Base-by-base conservation (phyloP, 176 grass and related monocot genomes). In the Melocanna baccifera region DNA sequence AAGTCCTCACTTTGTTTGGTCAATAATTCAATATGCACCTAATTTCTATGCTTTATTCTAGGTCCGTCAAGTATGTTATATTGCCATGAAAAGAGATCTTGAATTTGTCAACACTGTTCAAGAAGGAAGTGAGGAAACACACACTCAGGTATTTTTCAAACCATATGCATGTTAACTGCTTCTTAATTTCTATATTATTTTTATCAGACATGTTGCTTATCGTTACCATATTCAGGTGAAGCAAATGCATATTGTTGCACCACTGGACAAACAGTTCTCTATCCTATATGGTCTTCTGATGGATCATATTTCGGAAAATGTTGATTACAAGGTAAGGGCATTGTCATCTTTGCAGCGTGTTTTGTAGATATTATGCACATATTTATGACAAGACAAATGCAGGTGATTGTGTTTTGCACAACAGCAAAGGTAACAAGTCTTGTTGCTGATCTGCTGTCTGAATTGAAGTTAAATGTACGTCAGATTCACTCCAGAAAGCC, bases 351-450 rank as follows among this genome's bases (percentile, higher is more conserved):
- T 84, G 14, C 23, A 59, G 47, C 43, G 30, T 55, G 6, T 37
- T 71, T 2, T 30, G 12, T 53, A 59, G 25, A 53, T 37, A 71
- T 58, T 41, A 61, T 77, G 6, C 71, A 59, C n/a, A 59, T 45
- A 30, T 80, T 73, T 62, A 63, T 53, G 26, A 64, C 18, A 63
- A 51, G 50, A 85, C 39, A 87, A 77, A 75, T 90, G 84, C 73
- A 98, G 96, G 96, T 98, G 9, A 98, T 98, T 80, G 85, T 98
- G 37, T 98, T 98, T 87, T 98, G 96, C 76, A 98, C 96, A 36
- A 98, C 96, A 69, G 96, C 96, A 73, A 98, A 93, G 88, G 72
- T 93, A 79, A 98, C 96, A 70, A 92, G 86, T 64, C 96, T 98
- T 73, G 87, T 98, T 69, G 87, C 96, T 69, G 89, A 95, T 7